A percentile compares a stretch with the other conserved stretches of the same genome.
These are phyloP conservation scores for Diddensiella transvaalensis DNA, from an alignment of 805 yeast species.

Conservation along the genomic window DNA sequence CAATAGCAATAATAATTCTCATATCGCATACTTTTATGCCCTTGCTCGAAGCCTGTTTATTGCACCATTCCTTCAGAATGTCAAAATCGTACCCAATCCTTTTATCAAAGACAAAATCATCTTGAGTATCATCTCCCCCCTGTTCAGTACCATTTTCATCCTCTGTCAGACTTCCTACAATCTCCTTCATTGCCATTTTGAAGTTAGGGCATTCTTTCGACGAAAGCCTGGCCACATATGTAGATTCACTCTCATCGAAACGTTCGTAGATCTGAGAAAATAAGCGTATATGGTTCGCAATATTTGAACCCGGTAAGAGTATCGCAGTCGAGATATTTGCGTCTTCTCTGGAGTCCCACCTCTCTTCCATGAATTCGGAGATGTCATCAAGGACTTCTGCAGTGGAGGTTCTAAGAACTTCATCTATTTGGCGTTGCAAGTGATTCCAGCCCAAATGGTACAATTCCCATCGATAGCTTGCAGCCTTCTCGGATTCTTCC, in stretches of 20 bases:
- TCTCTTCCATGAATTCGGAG: constrained; percentile 11
- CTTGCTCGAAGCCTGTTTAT: constrained; percentile 9
- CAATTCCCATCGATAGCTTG: constrained; percentile 40
- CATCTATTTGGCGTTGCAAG: constrained; percentile 33
- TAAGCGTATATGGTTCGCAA: constrained; percentile 33
- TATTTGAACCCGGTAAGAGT: constrained; percentile 34
- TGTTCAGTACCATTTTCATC: constrained; percentile 16
- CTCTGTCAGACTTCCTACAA: constrained; percentile 32
- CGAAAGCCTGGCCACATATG: constrained; percentile 27
- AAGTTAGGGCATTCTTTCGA: constrained; percentile 36
- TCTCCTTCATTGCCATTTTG: constrained; percentile 31
- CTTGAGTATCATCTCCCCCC: constrained; percentile 18
- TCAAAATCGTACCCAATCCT: constrained; percentile 37
- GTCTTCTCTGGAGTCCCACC: constrained; percentile 20
- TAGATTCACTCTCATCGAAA: constrained; percentile 9
- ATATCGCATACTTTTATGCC: constrained; percentile 8
- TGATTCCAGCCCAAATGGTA: constrained; percentile 40
- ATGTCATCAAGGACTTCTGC: constrained; percentile 20
- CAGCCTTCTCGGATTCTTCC: constrained; percentile 39
- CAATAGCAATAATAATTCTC: constrained; percentile 32
- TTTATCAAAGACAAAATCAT: constrained; percentile 28
- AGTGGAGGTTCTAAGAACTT: constrained; percentile 28
- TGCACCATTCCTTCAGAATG: constrained; percentile 35
- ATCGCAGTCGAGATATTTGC: constrained; percentile 27
- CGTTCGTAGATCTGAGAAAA: constrained; percentile 23